These are phyloP conservation scores for Cryphonectria nitschkei DNA, from an alignment of 2,329 filamentous ascomycete genomes.

Conservation along the genomic window DNA sequence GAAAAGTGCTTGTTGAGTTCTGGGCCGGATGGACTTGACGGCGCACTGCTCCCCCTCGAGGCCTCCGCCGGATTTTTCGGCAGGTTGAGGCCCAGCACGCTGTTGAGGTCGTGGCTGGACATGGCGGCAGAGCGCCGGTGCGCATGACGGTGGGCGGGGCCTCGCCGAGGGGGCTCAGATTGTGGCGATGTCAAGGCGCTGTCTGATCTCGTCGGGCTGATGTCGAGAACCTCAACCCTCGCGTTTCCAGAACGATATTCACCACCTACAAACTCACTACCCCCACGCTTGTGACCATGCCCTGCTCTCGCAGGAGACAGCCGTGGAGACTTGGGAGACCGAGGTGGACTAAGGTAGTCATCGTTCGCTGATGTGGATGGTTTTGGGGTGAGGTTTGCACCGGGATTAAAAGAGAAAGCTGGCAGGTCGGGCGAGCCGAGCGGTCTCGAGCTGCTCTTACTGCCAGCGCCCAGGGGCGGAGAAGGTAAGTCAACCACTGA, in stretches of 20 bases:
- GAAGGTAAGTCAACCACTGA: slow-evolving; percentile 55
- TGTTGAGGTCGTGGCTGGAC: slow-evolving; percentile 75
- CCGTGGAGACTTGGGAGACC: slow-evolving; percentile 56
- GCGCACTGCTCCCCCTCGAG: slow-evolving; percentile 64
- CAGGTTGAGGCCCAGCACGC: slow-evolving; percentile 27
- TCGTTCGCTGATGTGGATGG: slow-evolving; percentile 34
- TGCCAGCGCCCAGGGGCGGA: slow-evolving; percentile 35
- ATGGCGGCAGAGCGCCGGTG: slow-evolving; percentile 80
- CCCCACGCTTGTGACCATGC: slow-evolving; percentile 78
- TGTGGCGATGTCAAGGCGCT: slow-evolving; percentile 60
- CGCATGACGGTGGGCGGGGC: slow-evolving; percentile 67
- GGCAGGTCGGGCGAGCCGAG: slow-evolving; percentile 50
- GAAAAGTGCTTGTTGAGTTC: slow-evolving; percentile 37
- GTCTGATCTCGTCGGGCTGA: slow-evolving; percentile 69
- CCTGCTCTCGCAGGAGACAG: slow-evolving; percentile 58
- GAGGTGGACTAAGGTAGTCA: slow-evolving; percentile 56
- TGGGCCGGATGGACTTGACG: slow-evolving; percentile 61
- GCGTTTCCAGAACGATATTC: slow-evolving; percentile 62
- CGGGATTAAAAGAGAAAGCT: slow-evolving; percentile 48
- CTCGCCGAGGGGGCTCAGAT: slow-evolving; percentile 50
- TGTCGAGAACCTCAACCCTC: slow-evolving; percentile 63
- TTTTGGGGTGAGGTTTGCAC: slow-evolving; percentile 33
- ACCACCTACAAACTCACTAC: slow-evolving; percentile 85
- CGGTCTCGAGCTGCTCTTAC: slow-evolving; percentile 35
- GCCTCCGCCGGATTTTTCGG: slow-evolving; percentile 31